Percentiles rank a stretch among this genome's conserved stretches.
Evolutionary conservation across 2,329 filamentous ascomycete genomes (phyloP).

Genomic region (Rhinocladiella similis): DNA sequence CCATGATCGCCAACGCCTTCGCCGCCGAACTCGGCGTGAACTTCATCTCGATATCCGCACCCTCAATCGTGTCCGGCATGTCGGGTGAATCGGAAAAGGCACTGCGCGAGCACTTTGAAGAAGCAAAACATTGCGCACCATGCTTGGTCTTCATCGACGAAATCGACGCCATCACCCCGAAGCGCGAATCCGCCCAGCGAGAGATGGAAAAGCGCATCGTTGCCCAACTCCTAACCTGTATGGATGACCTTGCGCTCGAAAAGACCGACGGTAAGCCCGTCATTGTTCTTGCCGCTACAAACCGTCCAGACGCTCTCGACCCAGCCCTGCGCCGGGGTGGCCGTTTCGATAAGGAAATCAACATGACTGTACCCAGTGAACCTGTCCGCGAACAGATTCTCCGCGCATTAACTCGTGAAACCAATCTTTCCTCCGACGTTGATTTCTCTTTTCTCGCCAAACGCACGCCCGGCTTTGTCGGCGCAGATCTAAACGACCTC

Average conservation of each 20-base stretch:
- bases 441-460: slow-evolving; percentile 75
- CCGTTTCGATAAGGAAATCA: slow-evolving; percentile 79
- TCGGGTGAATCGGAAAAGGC: slow-evolving; percentile 88
- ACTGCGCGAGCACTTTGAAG: slow-evolving; percentile 80
- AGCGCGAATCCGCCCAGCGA: slow-evolving; percentile 76
- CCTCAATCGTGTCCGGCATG: slow-evolving; percentile 80
- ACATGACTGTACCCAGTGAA: slow-evolving; percentile 83
- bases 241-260: slow-evolving; percentile 75
- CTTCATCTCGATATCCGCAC: slow-evolving; percentile 79
- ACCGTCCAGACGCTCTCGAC: slow-evolving; percentile 82
- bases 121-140: slow-evolving; percentile 80
- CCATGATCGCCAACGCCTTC: slow-evolving; percentile 76
- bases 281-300: slow-evolving; percentile 88
- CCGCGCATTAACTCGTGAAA: slow-evolving; percentile 66
- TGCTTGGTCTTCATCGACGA: slow-evolving; percentile 91
- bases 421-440: slow-evolving; percentile 66
- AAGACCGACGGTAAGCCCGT: slow-evolving; percentile 75
- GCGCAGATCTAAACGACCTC: slow-evolving; percentile 77
- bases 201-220: slow-evolving; percentile 91
- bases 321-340: slow-evolving; percentile 72
- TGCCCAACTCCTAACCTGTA: slow-evolving; percentile 78
- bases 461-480: slow-evolving; percentile 88
- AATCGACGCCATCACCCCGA: slow-evolving; percentile 87
- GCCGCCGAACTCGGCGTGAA: slow-evolving; percentile 74
- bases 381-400: slow-evolving; percentile 76